These are phyloP conservation scores for Syzygium syzygioides DNA, from an alignment of 441 rosid species.

Conservation along the genomic window DNA sequence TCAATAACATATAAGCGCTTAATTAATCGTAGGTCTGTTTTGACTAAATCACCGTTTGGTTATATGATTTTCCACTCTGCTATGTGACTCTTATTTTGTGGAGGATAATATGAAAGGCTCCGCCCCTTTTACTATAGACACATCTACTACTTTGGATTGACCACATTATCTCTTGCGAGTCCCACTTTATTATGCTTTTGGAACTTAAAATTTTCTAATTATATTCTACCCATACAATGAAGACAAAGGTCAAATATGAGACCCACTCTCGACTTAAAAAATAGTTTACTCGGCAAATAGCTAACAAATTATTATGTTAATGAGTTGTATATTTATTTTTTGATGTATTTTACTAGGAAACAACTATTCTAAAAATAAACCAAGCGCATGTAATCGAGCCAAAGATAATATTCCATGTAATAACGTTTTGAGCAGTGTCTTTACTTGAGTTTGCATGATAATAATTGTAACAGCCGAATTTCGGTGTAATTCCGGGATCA, in stretches of 20 bases:
- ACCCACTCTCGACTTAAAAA: neutral
- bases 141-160: neutral
- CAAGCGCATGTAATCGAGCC: neutral
- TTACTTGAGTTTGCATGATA: neutral
- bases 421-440: neutral
- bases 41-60: neutral
- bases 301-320: neutral
- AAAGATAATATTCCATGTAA: neutral
- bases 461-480: too few relatives aligned
- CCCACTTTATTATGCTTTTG: neutral
- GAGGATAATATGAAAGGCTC: neutral
- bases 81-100: neutral
- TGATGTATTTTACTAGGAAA: neutral
- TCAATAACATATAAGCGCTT: neutral
- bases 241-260: neutral
- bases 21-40: neutral
- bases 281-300: neutral
- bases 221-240: neutral
- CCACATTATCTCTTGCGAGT: neutral
- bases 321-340: neutral
- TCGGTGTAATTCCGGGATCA: too few relatives aligned
- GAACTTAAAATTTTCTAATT: neutral
- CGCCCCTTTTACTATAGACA: neutral
- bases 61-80: neutral
- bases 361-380: neutral